These are phyloP conservation scores for Boletus vinaceobasis DNA, from an alignment of 768 basidiomycete species.

Conservation along the genomic window DNA sequence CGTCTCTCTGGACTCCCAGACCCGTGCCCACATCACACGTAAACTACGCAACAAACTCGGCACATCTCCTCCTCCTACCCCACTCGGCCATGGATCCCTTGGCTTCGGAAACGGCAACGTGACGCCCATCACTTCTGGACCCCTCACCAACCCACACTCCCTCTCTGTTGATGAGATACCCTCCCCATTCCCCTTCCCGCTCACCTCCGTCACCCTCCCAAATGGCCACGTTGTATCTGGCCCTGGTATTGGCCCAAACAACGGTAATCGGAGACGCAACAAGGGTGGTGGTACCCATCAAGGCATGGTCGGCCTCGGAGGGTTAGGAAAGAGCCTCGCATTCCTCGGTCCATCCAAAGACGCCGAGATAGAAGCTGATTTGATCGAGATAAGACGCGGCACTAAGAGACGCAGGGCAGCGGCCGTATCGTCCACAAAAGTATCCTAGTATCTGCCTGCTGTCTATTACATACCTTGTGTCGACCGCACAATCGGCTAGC, in stretches of 20 bases:
- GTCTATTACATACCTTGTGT: background rate
- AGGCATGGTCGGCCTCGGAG: conserved; percentile 55
- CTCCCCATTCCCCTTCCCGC: conserved; percentile 76
- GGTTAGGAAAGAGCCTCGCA: conserved; percentile 68
- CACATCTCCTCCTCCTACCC: conserved; percentile 76
- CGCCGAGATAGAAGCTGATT: conserved; percentile 67
- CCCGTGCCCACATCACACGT: conserved; percentile 75
- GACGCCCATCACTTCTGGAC: conserved; percentile 64
- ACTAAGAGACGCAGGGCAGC: conserved; percentile 51
- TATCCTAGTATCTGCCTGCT: conserved; percentile 17
- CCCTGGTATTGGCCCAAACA: conserved; percentile 38
- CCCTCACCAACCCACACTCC: conserved; percentile 78
- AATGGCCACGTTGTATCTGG: conserved; percentile 33
- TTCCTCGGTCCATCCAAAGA: conserved; percentile 61
- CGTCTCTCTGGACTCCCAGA: conserved; percentile 69
- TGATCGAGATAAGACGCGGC: conserved; percentile 74
- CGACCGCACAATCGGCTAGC: background rate
- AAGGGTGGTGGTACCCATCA: conserved; percentile 55
- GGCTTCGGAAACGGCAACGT: conserved; percentile 37
- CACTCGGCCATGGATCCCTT: conserved; percentile 42
- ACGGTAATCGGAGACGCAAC: conserved; percentile 40
- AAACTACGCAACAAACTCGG: conserved; percentile 81
- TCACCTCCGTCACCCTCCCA: conserved; percentile 52
- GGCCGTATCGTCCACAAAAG: conserved; percentile 30
- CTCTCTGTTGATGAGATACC: conserved; percentile 84